phyloP scores from a whole-genome alignment of 1,139 yeast genomes.

The Hansenula sp. region DNA sequence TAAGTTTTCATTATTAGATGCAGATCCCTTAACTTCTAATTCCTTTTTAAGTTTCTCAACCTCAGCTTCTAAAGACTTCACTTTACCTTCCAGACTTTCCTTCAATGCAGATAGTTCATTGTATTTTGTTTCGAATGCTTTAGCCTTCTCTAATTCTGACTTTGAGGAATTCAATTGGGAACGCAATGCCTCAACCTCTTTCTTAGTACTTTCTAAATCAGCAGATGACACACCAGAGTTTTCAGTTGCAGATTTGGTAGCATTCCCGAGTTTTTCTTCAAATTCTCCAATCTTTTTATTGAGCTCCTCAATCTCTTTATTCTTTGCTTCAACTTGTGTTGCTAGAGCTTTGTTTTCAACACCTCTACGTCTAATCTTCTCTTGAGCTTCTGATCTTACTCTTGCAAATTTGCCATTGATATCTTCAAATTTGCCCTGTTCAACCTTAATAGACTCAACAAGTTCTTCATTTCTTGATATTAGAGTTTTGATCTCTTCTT shows the following conservation, averaged over 20 bases:
- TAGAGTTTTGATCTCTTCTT: conserved; percentile 26
- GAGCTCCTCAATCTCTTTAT: conserved; percentile 6
- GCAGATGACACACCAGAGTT: too few species aligned
- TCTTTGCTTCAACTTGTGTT: conserved; percentile 11
- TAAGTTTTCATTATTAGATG: conserved; percentile 14
- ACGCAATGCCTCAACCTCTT: conserved; percentile 24
- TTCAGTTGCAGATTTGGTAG: conserved; percentile 14
- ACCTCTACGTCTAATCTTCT: conserved; percentile 32
- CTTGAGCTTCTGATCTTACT: conserved; percentile 30
- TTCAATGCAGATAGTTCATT: conserved; percentile 9
- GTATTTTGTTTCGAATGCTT: conserved; percentile 27
- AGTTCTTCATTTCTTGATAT: conserved; percentile 14
- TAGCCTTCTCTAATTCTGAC: conserved; percentile 17
- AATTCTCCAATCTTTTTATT: conserved; percentile 11
- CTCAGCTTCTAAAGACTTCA: conserved; percentile 20
- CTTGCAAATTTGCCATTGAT: conserved; percentile 26
- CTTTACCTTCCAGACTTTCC: conserved; percentile 13
- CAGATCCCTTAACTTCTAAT: conserved; percentile 2
- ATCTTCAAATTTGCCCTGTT: conserved; percentile 17
- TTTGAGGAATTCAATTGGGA: conserved; percentile 13
- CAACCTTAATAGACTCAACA: conserved; percentile 5
- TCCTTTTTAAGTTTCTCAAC: conserved; percentile 17
- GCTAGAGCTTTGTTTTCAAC: conserved; percentile 20
- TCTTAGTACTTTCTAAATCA: not conserved
- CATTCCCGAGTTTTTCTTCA: conserved; percentile 5